Evolutionary conservation across 805 yeast species (phyloP), one percentile per base, ranked within the genome.

Genomic region (Nakazawaea populi): DNA sequence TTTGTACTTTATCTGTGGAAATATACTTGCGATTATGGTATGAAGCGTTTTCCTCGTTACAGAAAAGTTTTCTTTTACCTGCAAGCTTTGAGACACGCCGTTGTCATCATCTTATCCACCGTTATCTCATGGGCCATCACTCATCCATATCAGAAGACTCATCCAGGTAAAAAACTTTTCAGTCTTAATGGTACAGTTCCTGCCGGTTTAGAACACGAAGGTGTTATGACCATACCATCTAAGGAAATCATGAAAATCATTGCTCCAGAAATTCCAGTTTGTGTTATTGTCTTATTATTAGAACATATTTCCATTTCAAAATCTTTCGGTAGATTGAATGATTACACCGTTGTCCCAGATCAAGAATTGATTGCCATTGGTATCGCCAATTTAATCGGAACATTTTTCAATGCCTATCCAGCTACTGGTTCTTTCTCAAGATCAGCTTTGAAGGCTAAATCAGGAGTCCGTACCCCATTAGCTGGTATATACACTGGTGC

Each of bases 361-460:
- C 97, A 91, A 74, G 97, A 91, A 68, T 77, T 91, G 50, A 79
- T 91, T 62, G 97, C 97, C 41, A 91, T 91, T 67, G 97, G 97
- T 61, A 87, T 86, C 44, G 85, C 94, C 49, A 91, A 91, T 69
- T 75, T 91, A 65, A 75, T 91, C 58, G 97, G 97, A 58, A 89
- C 96, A 24, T 89, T 90, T 64, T 91, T 91, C 79, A 77, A 81
- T 61, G 96, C 97, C 6, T 91, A 91, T 66, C 97, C 97, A 7
- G 90, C 96, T 6, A 91, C 97, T 4, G 97, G 97, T 44, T 91
- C 97, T 1, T 91, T 91, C 68, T 87, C 96, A 18, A 84, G 97
- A 73, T 87, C 96, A 43, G 97, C 97, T 6, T 76, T 91, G 60
- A 91, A 92, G 70, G 85, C 96, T 47, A 91, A 91, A 70, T 91